Percentiles rank a stretch among this genome's conserved stretches.
These are phyloP conservation scores for Acorus gramineus DNA, from an alignment of 106 monocot genomes.

Conservation along the genomic window DNA sequence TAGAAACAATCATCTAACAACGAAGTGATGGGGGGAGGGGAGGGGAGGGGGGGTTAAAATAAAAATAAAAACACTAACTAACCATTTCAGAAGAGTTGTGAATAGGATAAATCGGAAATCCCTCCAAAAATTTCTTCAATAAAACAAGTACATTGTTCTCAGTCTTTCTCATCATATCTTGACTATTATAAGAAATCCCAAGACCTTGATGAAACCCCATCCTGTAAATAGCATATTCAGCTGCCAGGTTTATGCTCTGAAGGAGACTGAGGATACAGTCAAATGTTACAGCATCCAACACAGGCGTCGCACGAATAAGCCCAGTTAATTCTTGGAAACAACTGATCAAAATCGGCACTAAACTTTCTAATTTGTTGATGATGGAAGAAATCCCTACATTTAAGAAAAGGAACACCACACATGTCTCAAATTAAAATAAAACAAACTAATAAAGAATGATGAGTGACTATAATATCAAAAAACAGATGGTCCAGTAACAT, in stretches of 20 bases:
- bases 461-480: background rate
- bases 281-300: conserved; percentile 39
- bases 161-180: conserved; percentile 9
- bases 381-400: conserved; percentile 25
- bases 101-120: conserved; percentile 44
- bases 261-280: conserved; percentile 46
- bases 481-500: background rate
- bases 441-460: no score
- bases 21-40: no score
- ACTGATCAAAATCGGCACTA: conserved; percentile 52
- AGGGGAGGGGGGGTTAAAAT: background rate
- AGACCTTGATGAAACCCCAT: conserved; percentile 5
- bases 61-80: conserved; percentile 22
- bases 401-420: background rate
- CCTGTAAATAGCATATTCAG: conserved; percentile 21
- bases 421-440: no score
- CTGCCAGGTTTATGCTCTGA: conserved; percentile 48
- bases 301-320: conserved; percentile 16
- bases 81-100: conserved; percentile 41
- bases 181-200: conserved; percentile 6
- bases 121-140: conserved; percentile 55
- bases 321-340: conserved; percentile 64
- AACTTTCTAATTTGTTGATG: conserved; percentile 48
- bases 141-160: conserved; percentile 1
- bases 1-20: no score